Base-by-base conservation (phyloP, 805 yeast species). In the Yamadazyma nakazawae region DNA sequence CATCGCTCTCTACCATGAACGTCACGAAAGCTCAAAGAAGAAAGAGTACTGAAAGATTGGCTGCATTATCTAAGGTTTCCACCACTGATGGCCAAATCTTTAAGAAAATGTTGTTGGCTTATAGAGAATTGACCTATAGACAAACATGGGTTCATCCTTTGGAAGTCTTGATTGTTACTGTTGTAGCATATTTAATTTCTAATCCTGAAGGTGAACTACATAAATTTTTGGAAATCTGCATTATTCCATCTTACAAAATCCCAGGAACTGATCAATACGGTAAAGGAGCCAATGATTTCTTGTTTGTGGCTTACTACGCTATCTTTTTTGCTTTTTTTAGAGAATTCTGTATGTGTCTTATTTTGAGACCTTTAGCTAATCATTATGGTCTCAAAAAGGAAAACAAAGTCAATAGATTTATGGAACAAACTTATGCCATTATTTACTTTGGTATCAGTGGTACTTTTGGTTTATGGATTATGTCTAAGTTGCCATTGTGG, bases 341-440 rank as follows among this genome's bases (percentile, higher is more conserved):
- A 58, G 99, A 94, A 66, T 92, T 94, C 61, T 60, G 81, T 54
- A 90, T 94, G 98, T 91, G 90, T 63, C 72, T 79, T 30, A 58
- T 89, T 0, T 78, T 94, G 49, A 75, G 75, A 56, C 98, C 98
- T 7, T 51, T 88, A 31, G 92, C 97, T 1, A 34, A 28, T 9
- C 46, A 49, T 31, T 70, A 64, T 37, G 88, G 88, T 1, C 59
- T 88, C 34, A 70, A 54, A 34, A 68, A 68, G 45, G 76, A 74
- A 49, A 73, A 74, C 17, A 91, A 88, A 64, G 64, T 81, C 37
- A 80, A 78, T 51, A 79, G 99, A 64, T 90, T 92, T 67, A 81
- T 88, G 84, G 99, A 94, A 66, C 99, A 94, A 71, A 77, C 90
- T 7, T 94, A 92, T 62, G 79, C 92, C 2, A 76, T 89, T 56